Evolutionary conservation across 139 green algal genomes (phyloP).

Genomic region (Penium margaritaceum): DNA sequence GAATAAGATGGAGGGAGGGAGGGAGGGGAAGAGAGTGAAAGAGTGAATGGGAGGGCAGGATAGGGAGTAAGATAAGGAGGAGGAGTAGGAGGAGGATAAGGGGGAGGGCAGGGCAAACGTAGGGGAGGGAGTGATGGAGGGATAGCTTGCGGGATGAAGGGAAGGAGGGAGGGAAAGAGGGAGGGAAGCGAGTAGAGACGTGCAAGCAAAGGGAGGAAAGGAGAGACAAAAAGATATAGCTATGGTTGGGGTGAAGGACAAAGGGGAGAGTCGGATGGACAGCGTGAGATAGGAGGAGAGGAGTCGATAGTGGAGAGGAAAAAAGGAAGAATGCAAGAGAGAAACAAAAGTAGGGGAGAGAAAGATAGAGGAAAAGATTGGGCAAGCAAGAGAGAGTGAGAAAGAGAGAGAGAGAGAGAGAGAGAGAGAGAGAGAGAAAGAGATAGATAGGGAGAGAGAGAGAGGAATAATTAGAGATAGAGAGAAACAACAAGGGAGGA

Average conservation of each 20-base stretch:
- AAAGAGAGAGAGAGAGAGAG: constrained; percentile 1
- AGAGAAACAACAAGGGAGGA: not conserved
- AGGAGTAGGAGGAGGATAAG: not conserved
- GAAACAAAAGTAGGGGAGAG: constrained; percentile 6
- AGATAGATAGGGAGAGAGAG: not conserved
- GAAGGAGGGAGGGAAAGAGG: not conserved
- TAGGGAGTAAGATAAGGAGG: not conserved
- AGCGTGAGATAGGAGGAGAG: not conserved
- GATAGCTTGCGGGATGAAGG: not conserved
- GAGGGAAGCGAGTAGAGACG: not conserved
- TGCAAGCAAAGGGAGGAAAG: not conserved
- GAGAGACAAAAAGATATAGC: not conserved
- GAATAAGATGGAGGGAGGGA: no score
- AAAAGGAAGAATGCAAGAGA: not conserved
- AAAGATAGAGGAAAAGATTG: constrained; percentile 5
- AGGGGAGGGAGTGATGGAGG: not conserved
- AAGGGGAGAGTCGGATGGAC: not conserved
- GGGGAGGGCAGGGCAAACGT: not conserved
- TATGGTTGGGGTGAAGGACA: no score
- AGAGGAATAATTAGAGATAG: not conserved
- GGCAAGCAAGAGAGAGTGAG: constrained; percentile 3
- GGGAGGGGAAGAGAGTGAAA: no score
- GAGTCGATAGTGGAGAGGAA: not conserved
- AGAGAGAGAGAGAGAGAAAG: constrained; percentile 3
- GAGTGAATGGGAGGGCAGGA: not conserved